Conservation (phyloP, 2,329 filamentous ascomycete species). For the Monascus ruber region DNA sequence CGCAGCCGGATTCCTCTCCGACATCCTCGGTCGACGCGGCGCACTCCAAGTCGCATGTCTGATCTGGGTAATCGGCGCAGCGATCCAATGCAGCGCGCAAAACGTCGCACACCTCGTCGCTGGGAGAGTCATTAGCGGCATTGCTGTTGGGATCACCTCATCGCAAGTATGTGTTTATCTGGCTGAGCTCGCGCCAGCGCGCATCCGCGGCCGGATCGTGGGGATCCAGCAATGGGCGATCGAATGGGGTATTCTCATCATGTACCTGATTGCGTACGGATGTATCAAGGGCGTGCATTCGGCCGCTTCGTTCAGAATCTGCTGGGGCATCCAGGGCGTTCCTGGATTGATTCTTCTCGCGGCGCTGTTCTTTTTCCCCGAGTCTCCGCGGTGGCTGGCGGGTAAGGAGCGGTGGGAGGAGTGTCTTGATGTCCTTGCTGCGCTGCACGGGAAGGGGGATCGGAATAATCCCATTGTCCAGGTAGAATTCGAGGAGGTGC, state of each 20-base stretch:
- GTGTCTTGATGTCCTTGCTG: slow-evolving; percentile 39
- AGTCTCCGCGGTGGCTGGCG: slow-evolving; percentile 52
- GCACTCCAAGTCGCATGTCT: slow-evolving; percentile 14
- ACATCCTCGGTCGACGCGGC: slow-evolving; percentile 14
- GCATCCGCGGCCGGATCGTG: slow-evolving; percentile 32
- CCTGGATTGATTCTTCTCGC: slow-evolving; percentile 46
- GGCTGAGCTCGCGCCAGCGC: slow-evolving; percentile 32
- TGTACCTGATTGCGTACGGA: slow-evolving; percentile 33
- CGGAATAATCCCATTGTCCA: slow-evolving; percentile 43
- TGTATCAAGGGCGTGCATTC: slow-evolving; percentile 24
- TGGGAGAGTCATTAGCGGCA: slow-evolving; percentile 16
- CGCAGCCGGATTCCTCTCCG: slow-evolving; percentile 12
- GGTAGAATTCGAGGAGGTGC: slow-evolving; percentile 37
- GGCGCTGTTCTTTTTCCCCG: slow-evolving; percentile 47
- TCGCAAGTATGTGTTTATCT: slow-evolving; percentile 35
- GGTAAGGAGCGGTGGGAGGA: slow-evolving; percentile 49
- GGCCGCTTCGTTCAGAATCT: slow-evolving; percentile 43
- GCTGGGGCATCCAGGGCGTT: slow-evolving; percentile 53
- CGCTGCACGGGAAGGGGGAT: slow-evolving; percentile 48
- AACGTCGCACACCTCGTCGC: slow-evolving; percentile 14
- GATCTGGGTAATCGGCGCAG: slow-evolving; percentile 15
- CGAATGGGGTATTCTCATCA: slow-evolving; percentile 34
- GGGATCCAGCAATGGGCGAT: slow-evolving; percentile 36
- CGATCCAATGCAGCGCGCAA: slow-evolving; percentile 18
- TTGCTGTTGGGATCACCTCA: slow-evolving; percentile 31